Base-by-base conservation (phyloP, 495 filamentous ascomycete species). In the Acidomyces sp. region DNA sequence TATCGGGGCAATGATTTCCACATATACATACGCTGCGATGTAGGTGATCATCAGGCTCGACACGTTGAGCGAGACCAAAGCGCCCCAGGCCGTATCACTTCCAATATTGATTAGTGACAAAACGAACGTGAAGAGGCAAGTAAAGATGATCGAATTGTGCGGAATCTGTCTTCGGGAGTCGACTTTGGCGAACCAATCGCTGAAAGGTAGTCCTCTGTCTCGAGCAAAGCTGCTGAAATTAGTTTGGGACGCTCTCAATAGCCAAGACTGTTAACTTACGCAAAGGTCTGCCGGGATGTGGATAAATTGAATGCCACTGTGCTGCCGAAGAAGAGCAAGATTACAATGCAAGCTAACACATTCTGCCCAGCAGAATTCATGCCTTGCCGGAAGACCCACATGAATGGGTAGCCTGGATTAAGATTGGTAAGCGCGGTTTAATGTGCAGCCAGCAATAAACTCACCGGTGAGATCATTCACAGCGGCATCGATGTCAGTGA, bases 31-130 rank as follows among this genome's bases (percentile, higher is more conserved):
- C n/a, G n/a, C n/a, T n/a, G n/a, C n/a, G 6, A 17, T n/a, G 40
- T 48, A 48, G 23, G 27, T 42, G 6, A 9, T 34, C 36, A 43
- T 42, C 17, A 45, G 53, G n/a, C 45, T 45, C 27, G 27, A 27
- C 23, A 30, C 40, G 12, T 20, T 30, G 4, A 60, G 51, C 50
- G 74, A 71, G 26, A 68, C 57, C 17, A 77, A 63, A 25, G 68
- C 68, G 49, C 72, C 69, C 49, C 78, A 67, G 6, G 72, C 74
- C 4, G 65, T 61, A 1, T 61, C 41, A 0, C 69, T 74, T n/a
- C 71, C 74, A 39, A 80, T 67, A 49, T 74, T 75, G 54, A 80
- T 76, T 17, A 77, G 53, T 0, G 70, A 13, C 3, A 80, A 57
- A 21, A 75, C 54, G 41, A 67, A 61, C 7, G 74, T 65, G 30